Base-by-base conservation (phyloP, 352 stramenopile genomes). In the Pythium rishiriense region DNA sequence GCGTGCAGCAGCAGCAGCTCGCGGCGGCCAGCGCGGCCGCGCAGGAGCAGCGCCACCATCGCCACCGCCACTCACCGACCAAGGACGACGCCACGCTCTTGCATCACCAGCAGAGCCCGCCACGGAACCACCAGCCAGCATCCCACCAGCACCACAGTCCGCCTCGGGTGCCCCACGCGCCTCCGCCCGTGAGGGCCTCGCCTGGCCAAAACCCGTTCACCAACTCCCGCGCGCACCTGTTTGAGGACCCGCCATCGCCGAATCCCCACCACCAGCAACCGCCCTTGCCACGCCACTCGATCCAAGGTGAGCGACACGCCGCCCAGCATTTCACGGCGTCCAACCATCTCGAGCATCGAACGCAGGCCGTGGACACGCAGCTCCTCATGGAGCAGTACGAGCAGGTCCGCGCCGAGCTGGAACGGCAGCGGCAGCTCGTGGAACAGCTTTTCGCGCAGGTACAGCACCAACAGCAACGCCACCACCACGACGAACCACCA, bases 381-480 rank as follows among this genome's bases (percentile, higher is more conserved):
- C 24, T 50, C 22, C 62, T 89, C 24, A 61, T 77, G 25, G 74
- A 69, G 1, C 76, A 87, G 62, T 89, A 89, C 48, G 67, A 86
- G 39, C 72, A 84, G 48, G 81, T 89, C 58, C 70, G 69, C 4
- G 64, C 78, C 31, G 80, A 89, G 51, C 69, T 89, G 4, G 57
- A 61, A 15, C 61, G 57, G 15, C 80, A 89, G 37, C 74, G 79
- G 4, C 72, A 85, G 37, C 57, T 89, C 15, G 77, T 89, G 4
- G 70, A 89, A 21, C 74, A 87, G 39, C 74, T 89, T 26, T 74
- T 87, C 43, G 64, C 31, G 0, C 72, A 85, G 48, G 67, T 86
- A 8, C 76, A 88, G 43, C 17, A 39, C 3, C 68, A 72, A 19
- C 73, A 79, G 35, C 69, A 82, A 35, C 67, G 74, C 29, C 47